These are phyloP conservation scores for Melocanna baccifera DNA, from an alignment of 176 grass and related monocot species.

Conservation along the genomic window DNA sequence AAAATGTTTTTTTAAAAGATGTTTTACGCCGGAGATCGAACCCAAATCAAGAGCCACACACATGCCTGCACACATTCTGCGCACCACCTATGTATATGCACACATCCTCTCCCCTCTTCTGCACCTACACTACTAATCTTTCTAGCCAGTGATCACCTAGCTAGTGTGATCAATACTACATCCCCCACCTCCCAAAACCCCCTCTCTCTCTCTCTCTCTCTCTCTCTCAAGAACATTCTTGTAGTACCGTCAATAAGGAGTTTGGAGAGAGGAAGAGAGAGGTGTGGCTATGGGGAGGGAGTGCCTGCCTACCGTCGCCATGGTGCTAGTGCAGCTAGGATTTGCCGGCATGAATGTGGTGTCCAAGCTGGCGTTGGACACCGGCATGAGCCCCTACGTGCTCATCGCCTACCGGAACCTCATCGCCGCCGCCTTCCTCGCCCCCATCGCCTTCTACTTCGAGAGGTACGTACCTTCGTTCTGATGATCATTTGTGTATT, in stretches of 20 bases:
- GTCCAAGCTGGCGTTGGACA: constrained; percentile 88
- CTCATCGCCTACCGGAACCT: constrained; percentile 93
- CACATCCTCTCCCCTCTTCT: neutral
- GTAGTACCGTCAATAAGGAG: neutral
- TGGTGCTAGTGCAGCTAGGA: constrained; percentile 78
- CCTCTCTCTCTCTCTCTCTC: constrained; percentile 1
- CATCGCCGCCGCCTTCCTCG: constrained; percentile 66
- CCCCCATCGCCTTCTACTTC: constrained; percentile 52
- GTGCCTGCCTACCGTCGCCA: constrained; percentile 48
- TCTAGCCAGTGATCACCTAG: neutral
- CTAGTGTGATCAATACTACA: constrained; percentile 28
- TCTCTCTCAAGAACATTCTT: neutral
- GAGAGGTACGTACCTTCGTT: constrained; percentile 61
- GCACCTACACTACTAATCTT: neutral
- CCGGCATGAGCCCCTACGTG: constrained; percentile 90
- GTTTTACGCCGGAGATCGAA: too few species aligned
- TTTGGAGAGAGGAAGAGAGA: neutral
- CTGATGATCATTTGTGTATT: neutral
- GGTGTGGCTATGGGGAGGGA: constrained; percentile 40
- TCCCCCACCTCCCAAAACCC: neutral
- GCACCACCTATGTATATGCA: constrained; percentile 20
- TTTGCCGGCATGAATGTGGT: constrained; percentile 83
- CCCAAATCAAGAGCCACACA: too few species aligned
- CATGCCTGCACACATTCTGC: too few species aligned
- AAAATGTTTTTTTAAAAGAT: too few species aligned